These are phyloP conservation scores for Vigna reflexopilosa DNA, from an alignment of 306 rosid genomes.

Conservation along the genomic window DNA sequence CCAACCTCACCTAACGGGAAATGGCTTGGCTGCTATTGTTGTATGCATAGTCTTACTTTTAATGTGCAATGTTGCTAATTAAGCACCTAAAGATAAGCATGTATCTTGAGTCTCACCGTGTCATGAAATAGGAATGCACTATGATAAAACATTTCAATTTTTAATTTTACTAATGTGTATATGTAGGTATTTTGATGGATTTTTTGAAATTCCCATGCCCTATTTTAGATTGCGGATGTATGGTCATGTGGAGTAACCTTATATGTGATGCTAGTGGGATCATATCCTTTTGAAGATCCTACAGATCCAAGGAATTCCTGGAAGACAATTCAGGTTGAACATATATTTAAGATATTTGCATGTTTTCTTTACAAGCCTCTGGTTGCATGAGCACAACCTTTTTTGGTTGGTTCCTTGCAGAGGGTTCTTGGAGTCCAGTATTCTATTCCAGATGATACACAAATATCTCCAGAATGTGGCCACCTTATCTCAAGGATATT, in stretches of 20 bases:
- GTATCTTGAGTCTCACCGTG: background rate
- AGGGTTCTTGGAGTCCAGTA: constrained; percentile 84
- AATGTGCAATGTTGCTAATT: background rate
- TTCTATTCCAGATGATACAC: constrained; percentile 76
- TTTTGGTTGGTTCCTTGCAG: constrained; percentile 52
- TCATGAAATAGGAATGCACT: background rate
- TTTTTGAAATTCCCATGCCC: background rate
- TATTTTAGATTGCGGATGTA: constrained; percentile 82
- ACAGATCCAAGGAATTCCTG: constrained; percentile 52
- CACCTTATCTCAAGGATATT: constrained; percentile 83
- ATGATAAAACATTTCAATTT: background rate
- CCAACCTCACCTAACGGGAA: background rate
- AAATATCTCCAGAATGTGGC: constrained; percentile 77
- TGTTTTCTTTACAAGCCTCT: constrained; percentile 5
- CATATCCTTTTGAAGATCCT: constrained; percentile 93
- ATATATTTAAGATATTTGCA: background rate
- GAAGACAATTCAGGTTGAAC: constrained; percentile 79
- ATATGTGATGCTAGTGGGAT: constrained; percentile 89
- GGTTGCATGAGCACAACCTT: background rate
- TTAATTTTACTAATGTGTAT: background rate
- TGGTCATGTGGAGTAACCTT: constrained; percentile 99
- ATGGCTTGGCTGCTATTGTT: background rate
- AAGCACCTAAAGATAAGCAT: background rate
- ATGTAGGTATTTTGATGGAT: background rate
- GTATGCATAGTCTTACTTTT: background rate